phyloP scores from a whole-genome alignment of 2,329 filamentous ascomycete species.

The Fusarium sp. region DNA sequence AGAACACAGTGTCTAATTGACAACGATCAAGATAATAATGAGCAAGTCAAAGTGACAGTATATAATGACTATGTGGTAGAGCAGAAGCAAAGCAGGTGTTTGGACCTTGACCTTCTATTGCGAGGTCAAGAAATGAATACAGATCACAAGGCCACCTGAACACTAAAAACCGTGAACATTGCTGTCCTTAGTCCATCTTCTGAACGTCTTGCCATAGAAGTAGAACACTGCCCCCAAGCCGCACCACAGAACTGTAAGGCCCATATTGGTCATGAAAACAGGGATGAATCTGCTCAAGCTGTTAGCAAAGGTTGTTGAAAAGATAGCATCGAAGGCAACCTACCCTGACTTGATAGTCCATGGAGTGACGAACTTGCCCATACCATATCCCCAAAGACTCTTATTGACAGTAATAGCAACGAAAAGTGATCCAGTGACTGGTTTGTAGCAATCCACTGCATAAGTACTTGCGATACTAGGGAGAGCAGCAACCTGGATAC shows the following conservation, averaged over 20 bases:
- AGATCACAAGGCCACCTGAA: background rate
- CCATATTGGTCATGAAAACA: slow-evolving; percentile 12
- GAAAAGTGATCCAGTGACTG: background rate
- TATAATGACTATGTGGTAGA: no score
- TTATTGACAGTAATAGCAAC: background rate
- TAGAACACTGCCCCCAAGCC: background rate
- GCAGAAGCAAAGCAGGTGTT: background rate
- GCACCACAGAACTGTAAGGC: background rate
- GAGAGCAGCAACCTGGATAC: background rate
- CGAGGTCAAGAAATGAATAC: accelerated
- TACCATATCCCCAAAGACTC: background rate
- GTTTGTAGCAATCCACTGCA: background rate
- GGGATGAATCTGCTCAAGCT: background rate
- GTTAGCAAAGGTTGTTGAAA: accelerated
- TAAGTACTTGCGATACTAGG: background rate
- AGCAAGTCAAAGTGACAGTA: background rate
- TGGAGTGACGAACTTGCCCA: slow-evolving; percentile 1
- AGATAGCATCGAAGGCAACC: accelerated
- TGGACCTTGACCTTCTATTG: accelerated
- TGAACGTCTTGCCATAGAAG: background rate
- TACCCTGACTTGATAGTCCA: slow-evolving; percentile 14
- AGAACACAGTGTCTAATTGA: accelerated
- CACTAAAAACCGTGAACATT: background rate
- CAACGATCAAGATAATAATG: accelerated
- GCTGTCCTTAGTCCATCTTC: background rate